Percentiles rank a stretch among this genome's conserved stretches.
These are phyloP conservation scores for Globisporangium barbulae DNA, from an alignment of 352 stramenopile genomes.

Conservation along the genomic window DNA sequence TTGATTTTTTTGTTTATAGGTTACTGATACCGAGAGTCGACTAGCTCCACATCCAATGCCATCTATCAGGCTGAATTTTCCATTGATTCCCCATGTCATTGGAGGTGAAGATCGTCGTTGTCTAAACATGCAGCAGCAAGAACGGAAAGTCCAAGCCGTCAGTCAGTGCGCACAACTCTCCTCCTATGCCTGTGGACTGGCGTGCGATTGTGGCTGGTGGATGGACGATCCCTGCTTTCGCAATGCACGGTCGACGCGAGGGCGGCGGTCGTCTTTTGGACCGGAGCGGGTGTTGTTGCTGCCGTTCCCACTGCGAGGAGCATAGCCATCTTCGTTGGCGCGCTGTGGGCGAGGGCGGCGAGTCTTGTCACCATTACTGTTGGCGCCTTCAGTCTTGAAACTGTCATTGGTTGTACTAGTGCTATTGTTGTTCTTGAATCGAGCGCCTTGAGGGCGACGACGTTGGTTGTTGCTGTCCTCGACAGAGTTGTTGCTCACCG, in stretches of 20 bases:
- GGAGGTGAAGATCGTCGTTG: constrained; percentile 5
- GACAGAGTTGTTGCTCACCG: constrained; percentile 16
- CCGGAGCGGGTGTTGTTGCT: constrained; percentile 16
- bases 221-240: constrained; percentile 34
- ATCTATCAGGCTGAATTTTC: background rate
- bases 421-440: constrained; percentile 33
- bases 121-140: constrained; percentile 7
- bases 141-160: background rate
- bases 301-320: constrained; percentile 18
- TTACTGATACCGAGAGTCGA: background rate
- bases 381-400: background rate
- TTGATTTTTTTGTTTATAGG: background rate
- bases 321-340: constrained; percentile 26
- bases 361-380: constrained; percentile 23
- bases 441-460: constrained; percentile 30
- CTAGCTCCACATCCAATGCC: background rate
- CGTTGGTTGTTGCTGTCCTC: constrained; percentile 27
- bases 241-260: constrained; percentile 32
- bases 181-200: constrained; percentile 18
- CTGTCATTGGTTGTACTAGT: constrained; percentile 18
- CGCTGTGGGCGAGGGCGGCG: constrained; percentile 31
- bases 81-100: background rate
- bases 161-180: background rate
- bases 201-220: constrained; percentile 21
- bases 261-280: constrained; percentile 36